These are phyloP conservation scores for Epithele typhae DNA, from an alignment of 768 basidiomycete genomes.

Conservation along the genomic window DNA sequence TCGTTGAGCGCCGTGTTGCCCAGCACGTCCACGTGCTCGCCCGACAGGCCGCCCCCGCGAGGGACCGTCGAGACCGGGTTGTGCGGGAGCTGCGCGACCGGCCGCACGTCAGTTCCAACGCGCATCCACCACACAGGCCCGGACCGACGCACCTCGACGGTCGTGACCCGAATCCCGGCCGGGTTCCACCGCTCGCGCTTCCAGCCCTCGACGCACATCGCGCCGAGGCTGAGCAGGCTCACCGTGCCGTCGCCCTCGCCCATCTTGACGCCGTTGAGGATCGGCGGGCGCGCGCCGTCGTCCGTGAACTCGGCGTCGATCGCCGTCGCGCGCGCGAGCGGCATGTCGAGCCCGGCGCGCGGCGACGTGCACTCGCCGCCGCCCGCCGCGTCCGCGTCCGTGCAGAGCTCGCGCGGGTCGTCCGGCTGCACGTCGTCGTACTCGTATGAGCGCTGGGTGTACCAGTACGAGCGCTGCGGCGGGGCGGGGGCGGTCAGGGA, in stretches of 20 bases:
- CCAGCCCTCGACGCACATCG: constrained; percentile 99
- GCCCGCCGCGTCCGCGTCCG: not conserved
- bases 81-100: constrained; percentile 84
- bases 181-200: constrained; percentile 88
- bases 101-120: not conserved
- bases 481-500: constrained; percentile 1
- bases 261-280: constrained; percentile 83
- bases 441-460: constrained; percentile 66
- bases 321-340: constrained; percentile 59
- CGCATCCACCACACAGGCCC: not conserved
- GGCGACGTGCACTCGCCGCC: constrained; percentile 44
- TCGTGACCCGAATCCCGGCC: constrained; percentile 77
- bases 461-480: constrained; percentile 82
- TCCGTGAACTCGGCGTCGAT: constrained; percentile 84
- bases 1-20: constrained; percentile 82
- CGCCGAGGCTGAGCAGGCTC: constrained; percentile 75
- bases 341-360: constrained; percentile 43
- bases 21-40: constrained; percentile 74
- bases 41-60: constrained; percentile 88
- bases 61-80: constrained; percentile 66
- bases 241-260: constrained; percentile 97
- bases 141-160: constrained; percentile 64
- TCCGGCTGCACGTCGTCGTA: constrained; percentile 56
- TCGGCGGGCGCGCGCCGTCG: constrained; percentile 55
- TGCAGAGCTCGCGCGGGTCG: constrained; percentile 37